Conservation (phyloP, 371 early-diverging fungal genomes). For the Circinella minor region DNA sequence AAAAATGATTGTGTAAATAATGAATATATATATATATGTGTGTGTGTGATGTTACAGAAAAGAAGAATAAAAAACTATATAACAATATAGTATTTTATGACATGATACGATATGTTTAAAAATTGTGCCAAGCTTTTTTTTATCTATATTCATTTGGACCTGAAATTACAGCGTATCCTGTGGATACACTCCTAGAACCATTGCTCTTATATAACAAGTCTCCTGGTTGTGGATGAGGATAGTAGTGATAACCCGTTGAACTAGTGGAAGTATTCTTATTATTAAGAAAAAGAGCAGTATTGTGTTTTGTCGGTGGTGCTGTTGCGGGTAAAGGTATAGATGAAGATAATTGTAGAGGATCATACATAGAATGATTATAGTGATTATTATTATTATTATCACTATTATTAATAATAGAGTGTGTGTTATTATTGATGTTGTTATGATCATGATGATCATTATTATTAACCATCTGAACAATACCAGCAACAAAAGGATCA, state of each 20-base stretch:
- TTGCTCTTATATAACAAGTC: constrained; percentile 2
- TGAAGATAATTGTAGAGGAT: constrained; percentile 4
- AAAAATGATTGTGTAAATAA: no score
- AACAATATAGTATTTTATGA: no score
- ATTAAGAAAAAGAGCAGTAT: neutral
- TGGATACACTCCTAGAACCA: neutral
- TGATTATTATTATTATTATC: constrained; percentile 1
- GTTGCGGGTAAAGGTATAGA: constrained; percentile 5
- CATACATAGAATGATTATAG: constrained; percentile 2
- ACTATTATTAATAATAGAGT: neutral
- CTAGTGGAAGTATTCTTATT: neutral
- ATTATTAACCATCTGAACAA: constrained; percentile 26
- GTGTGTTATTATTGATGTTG: neutral
- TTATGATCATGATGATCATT: neutral
- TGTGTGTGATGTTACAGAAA: constrained; percentile 2
- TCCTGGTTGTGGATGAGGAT: constrained; percentile 4
- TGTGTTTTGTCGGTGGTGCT: neutral
- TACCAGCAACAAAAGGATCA: constrained; percentile 19
- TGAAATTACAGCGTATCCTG: constrained; percentile 5
- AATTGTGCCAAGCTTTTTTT: no score
- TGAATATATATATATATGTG: no score
- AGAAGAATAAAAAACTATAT: neutral
- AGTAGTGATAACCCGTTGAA: neutral
- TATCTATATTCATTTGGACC: constrained; percentile 4
- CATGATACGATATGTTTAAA: no score